These are phyloP conservation scores for Pseudogymnoascus sp. DNA, from an alignment of 2,329 filamentous ascomycete genomes.

Conservation along the genomic window DNA sequence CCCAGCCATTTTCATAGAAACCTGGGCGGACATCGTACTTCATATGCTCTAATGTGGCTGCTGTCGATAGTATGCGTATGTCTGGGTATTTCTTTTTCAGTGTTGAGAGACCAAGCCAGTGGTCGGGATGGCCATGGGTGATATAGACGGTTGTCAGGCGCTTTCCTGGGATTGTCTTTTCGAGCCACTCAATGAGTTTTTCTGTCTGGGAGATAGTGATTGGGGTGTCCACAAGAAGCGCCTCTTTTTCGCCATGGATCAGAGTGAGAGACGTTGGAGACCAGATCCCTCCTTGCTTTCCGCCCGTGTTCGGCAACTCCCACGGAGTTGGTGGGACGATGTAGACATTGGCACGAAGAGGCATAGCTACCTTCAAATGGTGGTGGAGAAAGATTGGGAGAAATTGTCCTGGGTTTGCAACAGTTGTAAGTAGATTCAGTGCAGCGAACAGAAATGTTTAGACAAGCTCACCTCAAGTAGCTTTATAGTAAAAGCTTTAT, in stretches of 20 bases:
- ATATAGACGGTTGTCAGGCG: slow-evolving; percentile 31
- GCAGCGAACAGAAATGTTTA: too few species aligned
- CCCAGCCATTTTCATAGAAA: slow-evolving; percentile 18
- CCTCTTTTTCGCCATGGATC: slow-evolving; percentile 20
- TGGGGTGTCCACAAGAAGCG: slow-evolving; percentile 32
- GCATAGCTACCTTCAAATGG: too few species aligned
- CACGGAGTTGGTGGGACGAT: background rate
- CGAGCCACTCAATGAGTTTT: slow-evolving; percentile 30
- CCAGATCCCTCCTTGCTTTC: slow-evolving; percentile 7
- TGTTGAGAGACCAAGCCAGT: slow-evolving; percentile 30
- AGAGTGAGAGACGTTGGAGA: slow-evolving; percentile 16
- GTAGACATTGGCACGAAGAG: too few species aligned
- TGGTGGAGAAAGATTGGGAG: too few species aligned
- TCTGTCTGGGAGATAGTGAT: slow-evolving; percentile 26
- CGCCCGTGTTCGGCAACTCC: background rate
- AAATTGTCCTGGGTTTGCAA: too few species aligned
- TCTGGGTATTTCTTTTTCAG: slow-evolving; percentile 26
- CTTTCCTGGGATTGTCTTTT: slow-evolving; percentile 22
- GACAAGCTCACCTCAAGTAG: too few species aligned
- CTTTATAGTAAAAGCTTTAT: too few species aligned
- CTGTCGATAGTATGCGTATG: slow-evolving; percentile 18
- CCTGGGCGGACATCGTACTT: slow-evolving; percentile 16
- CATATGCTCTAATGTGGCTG: slow-evolving; percentile 18
- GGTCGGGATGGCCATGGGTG: slow-evolving; percentile 35
- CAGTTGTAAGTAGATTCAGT: too few species aligned